Percentiles rank a stretch among this genome's conserved stretches.
Evolutionary conservation across 192 early-diverging fungal species (phyloP).

Genomic region (Geranomyces michiganensis): DNA sequence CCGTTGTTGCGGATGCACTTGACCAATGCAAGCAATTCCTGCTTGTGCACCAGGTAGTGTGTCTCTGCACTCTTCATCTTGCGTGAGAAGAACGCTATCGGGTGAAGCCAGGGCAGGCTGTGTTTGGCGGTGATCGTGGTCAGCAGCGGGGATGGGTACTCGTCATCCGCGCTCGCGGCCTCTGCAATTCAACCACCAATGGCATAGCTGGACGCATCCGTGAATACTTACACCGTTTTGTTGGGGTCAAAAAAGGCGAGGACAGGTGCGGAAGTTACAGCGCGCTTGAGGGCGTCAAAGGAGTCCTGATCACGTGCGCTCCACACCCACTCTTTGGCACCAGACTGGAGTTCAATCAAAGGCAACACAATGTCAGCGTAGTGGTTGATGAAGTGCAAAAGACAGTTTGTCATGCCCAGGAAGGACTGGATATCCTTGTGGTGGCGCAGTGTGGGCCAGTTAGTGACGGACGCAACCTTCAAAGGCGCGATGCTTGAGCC

Average conservation of each 20-base stretch:
- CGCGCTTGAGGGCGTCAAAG: constrained; percentile 2
- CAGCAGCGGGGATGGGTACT: not conserved
- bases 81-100: constrained; percentile 19
- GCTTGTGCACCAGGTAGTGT: constrained; percentile 24
- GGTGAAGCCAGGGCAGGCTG: not conserved
- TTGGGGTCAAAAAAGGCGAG: constrained; percentile 11
- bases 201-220: constrained; percentile 19
- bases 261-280: constrained; percentile 18
- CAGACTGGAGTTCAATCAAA: constrained; percentile 13
- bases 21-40: constrained; percentile 31
- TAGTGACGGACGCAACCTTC: constrained; percentile 33
- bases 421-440: constrained; percentile 6
- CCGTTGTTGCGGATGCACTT: not conserved
- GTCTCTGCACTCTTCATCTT: constrained; percentile 21
- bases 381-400: not conserved
- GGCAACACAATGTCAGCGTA: constrained; percentile 26
- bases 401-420: constrained; percentile 15
- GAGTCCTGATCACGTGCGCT: constrained; percentile 1
- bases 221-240: not conserved
- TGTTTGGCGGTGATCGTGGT: not conserved
- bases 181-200: not conserved
- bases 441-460: constrained; percentile 31
- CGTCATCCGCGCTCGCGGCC: not conserved
- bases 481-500: constrained; percentile 37
- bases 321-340: not conserved